Evolutionary conservation across 805 yeast species (phyloP).

Genomic region (Pachysolen tannophilus): DNA sequence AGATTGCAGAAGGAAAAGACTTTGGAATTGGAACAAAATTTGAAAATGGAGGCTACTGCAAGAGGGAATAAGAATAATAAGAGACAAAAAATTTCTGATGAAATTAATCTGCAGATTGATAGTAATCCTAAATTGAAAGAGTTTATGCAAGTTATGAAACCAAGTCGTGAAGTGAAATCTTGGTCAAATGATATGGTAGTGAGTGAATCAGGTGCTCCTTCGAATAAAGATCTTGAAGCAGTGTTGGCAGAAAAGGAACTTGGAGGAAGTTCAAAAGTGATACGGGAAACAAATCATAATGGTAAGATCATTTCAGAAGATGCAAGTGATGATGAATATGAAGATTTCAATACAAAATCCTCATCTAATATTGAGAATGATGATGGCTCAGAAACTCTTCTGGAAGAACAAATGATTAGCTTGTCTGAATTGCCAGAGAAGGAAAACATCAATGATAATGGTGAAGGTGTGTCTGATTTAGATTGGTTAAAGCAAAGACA

Average conservation of each 20-base stretch:
- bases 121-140: slow-evolving; percentile 66
- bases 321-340: slow-evolving; percentile 47
- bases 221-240: slow-evolving; percentile 32
- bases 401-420: slow-evolving; percentile 39
- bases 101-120: slow-evolving; percentile 54
- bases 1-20: slow-evolving; percentile 42
- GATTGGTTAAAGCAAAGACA: slow-evolving; percentile 83
- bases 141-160: slow-evolving; percentile 77
- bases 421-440: slow-evolving; percentile 9
- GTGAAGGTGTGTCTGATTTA: slow-evolving; percentile 54
- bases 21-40: slow-evolving; percentile 38
- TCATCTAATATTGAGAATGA: slow-evolving; percentile 24
- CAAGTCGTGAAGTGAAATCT: slow-evolving; percentile 58
- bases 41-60: slow-evolving; percentile 33
- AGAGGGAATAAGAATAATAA: slow-evolving; percentile 33
- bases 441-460: slow-evolving; percentile 6
- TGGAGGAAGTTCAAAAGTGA: slow-evolving; percentile 19
- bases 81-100: slow-evolving; percentile 22
- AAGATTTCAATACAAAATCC: slow-evolving; percentile 32
- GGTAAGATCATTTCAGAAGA: slow-evolving; percentile 26
- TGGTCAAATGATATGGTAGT: slow-evolving; percentile 64
- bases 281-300: no score
- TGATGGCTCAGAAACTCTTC: no score
- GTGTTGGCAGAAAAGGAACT: slow-evolving; percentile 25
- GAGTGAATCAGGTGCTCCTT: slow-evolving; percentile 37